Base-by-base conservation (phyloP, 2,329 filamentous ascomycete genomes). In the Salinomyces thailandicus region DNA sequence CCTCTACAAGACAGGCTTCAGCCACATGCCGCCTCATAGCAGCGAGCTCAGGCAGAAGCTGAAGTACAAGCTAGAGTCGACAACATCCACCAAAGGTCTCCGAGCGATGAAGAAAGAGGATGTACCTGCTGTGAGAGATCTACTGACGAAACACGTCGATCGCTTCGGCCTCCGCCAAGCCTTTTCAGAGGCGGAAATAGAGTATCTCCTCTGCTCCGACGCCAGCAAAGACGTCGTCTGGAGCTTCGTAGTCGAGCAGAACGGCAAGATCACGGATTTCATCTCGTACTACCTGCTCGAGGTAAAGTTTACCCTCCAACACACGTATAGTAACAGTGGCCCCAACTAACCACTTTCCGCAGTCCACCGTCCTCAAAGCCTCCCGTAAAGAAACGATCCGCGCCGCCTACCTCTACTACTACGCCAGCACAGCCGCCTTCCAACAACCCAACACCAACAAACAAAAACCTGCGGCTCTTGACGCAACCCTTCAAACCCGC, bases 351-450 rank as follows among this genome's bases (percentile, higher is more conserved):
- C 22, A 8, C 22, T 26, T 26, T 26, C 22, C 22, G 22, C 27
- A 47, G 59, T 94, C 86, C 12, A 91, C 85, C 1, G 82, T 95
- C 40, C 93, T 98, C 52, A 79, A 81, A 49, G 77, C 85, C 55
- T 67, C 75, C 31, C 73, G 77, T 41, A 81, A 93, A 64, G 73
- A 77, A 40, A 75, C 77, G 39, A 78, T 98, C 53, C 81, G 80
- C 47, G 91, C 89, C 3, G 91, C 91, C 18, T 98, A 98, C 62
- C 74, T 96, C 37, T 98, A 89, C 68, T 98, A 98, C 71, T 98
- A 98, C 58, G 91, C 84, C 39, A 82, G 81, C 5, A 85, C 94
- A 53, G 68, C 74, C 4, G 89, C 79, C 8, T 81, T 95, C 46
- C 15, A 11, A 14, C 15, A 8, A 19, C 31, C 31, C 2, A 14